These are phyloP conservation scores for Euclidium syriacum DNA, from an alignment of 345 rosid species.

Conservation along the genomic window DNA sequence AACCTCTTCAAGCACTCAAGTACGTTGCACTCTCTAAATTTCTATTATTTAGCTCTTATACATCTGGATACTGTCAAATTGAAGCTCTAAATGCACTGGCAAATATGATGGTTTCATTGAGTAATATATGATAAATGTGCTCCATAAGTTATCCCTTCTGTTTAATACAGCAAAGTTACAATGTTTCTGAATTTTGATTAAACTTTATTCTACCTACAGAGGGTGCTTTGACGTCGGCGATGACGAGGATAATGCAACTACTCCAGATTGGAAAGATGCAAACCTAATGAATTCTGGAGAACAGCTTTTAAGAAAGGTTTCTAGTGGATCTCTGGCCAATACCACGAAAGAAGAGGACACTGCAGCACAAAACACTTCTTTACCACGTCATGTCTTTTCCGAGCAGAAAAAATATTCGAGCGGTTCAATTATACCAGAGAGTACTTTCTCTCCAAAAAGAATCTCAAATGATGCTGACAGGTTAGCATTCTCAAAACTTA, in stretches of 20 bases:
- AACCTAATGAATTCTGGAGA: slow-evolving; percentile 42
- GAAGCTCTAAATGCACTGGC: neutral
- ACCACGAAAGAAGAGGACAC: slow-evolving; percentile 48
- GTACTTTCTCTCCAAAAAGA: slow-evolving; percentile 48
- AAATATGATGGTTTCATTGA: neutral
- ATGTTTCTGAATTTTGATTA: neutral
- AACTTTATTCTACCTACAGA: slow-evolving; percentile 37
- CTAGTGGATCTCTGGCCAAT: slow-evolving; percentile 33
- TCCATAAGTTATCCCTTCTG: neutral
- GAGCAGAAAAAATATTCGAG: slow-evolving; percentile 56
- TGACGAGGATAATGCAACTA: slow-evolving; percentile 52
- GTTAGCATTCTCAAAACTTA: slow-evolving; percentile 35
- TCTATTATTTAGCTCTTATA: slow-evolving; percentile 6
- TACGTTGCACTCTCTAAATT: slow-evolving; percentile 22
- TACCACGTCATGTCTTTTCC: slow-evolving; percentile 37
- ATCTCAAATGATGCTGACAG: slow-evolving; percentile 51
- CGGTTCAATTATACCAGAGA: slow-evolving; percentile 54
- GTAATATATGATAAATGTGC: neutral
- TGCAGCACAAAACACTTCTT: slow-evolving; percentile 40
- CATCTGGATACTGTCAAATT: neutral
- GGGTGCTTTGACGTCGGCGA: slow-evolving; percentile 80
- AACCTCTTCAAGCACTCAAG: slow-evolving; percentile 88
- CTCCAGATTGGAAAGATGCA: slow-evolving; percentile 52
- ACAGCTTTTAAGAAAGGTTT: slow-evolving; percentile 35
- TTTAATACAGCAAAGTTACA: neutral